Base-by-base conservation (phyloP, 2,329 filamentous ascomycete genomes). In the Graphilbum fragrans region DNA sequence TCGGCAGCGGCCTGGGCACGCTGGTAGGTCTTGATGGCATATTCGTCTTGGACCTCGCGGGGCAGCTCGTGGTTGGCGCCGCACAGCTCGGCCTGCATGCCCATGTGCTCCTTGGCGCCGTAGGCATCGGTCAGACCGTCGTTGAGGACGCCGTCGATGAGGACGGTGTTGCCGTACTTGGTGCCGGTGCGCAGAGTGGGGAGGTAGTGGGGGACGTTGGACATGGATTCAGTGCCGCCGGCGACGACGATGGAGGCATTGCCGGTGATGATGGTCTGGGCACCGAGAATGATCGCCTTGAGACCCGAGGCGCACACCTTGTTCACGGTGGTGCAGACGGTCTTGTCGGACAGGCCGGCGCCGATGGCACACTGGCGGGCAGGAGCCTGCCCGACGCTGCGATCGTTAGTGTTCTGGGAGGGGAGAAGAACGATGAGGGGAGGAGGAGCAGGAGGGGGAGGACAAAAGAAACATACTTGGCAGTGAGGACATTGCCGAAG, bases 151-250 rank as follows among this genome's bases (percentile, higher is more conserved):
- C 86, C 90, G 58, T 98, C 92, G 41, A 95, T 73, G 50, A 98
- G 72, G 41, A 72, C 78, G 67, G 90, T 82, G 66, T 96, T 78
- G 55, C 92, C 92, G 64, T 93, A 98, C 69, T 96, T 96, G 63
- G 83, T 80, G 52, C 92, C 92, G 51, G 66, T 82, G 61, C 92
- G 84, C 53, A 94, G 72, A 62, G 70, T 84, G 50, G 87, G 84
- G 41, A 95, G 82, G 70, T 98, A 98, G 70, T 98, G 88, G 39
- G 92, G 92, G 41, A 82, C 74, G 69, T 96, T 96, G 58, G 88
- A 94, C 92, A 98, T 98, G 70, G 87, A 94, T 71, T 98, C 92
- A 52, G 90, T 80, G 53, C 92, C 92, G 58, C 88, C 92, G 50
- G 88, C 92, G 45, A 98, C 86, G 50, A 98, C 80, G 50, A 95